A percentile compares a stretch with the other conserved stretches of the same genome.
phyloP scores from a whole-genome alignment of 352 stramenopile genomes.

The Pythium chondricola region DNA sequence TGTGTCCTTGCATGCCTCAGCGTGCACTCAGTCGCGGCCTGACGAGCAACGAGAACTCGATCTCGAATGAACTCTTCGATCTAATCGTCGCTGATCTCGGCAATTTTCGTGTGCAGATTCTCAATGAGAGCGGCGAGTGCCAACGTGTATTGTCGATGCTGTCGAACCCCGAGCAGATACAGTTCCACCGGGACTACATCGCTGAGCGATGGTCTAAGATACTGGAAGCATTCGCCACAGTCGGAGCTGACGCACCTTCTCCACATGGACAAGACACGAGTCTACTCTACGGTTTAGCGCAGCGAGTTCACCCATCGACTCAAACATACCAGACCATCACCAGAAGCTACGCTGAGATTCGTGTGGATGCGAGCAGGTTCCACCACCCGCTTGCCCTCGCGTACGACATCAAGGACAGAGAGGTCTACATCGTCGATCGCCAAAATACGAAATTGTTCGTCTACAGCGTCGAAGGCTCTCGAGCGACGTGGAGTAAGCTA shows the following conservation, averaged over 20 bases:
- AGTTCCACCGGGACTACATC: constrained; percentile 33
- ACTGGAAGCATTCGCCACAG: constrained; percentile 19
- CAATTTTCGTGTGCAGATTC: constrained; percentile 65
- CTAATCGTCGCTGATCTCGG: constrained; percentile 55
- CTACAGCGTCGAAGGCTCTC: constrained; percentile 49
- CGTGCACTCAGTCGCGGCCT: constrained; percentile 36
- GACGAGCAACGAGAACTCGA: constrained; percentile 17
- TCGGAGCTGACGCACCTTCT: no score
- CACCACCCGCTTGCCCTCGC: constrained; percentile 40
- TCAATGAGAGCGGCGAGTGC: constrained; percentile 50
- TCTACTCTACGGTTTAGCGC: constrained; percentile 28
- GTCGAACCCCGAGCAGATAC: constrained; percentile 29
- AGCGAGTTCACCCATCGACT: constrained; percentile 35
- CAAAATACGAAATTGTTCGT: constrained; percentile 39
- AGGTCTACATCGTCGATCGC: constrained; percentile 44
- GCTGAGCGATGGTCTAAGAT: constrained; percentile 12
- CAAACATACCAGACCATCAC: constrained; percentile 32
- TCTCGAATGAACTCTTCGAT: constrained; percentile 68
- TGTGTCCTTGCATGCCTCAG: constrained; percentile 18
- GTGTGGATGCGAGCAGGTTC: constrained; percentile 24
- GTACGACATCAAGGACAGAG: constrained; percentile 25
- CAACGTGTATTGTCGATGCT: constrained; percentile 48
- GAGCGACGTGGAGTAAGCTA: constrained; percentile 31
- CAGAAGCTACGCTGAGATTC: constrained; percentile 21
- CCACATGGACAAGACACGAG: constrained; percentile 25